Percentiles rank a stretch among this genome's conserved stretches.
Conservation (phyloP, 2,329 filamentous ascomycete species). For the Chrysoporthe puriensis region DNA sequence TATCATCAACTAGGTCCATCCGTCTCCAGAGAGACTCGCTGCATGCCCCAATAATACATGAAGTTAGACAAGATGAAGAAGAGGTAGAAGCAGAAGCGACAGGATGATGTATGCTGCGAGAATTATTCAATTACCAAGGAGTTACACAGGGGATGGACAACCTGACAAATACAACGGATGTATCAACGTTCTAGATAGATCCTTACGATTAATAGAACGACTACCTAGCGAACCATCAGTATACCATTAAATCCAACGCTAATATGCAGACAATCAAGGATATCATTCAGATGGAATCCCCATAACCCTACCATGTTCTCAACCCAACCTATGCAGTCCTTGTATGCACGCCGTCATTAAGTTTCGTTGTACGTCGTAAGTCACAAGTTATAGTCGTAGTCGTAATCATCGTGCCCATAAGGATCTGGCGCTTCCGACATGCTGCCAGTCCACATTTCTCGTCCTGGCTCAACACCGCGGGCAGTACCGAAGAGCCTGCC, state of each 20-base stretch:
- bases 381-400: background rate
- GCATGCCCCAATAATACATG: too few relatives aligned
- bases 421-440: constrained; percentile 12
- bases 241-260: background rate
- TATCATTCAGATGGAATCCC: background rate
- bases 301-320: background rate
- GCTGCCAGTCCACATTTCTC: constrained; percentile 19
- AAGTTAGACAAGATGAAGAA: too few relatives aligned
- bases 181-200: background rate
- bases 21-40: too few relatives aligned
- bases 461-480: background rate
- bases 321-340: background rate
- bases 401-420: background rate
- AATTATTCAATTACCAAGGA: too few relatives aligned
- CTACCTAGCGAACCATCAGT: background rate
- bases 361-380: too few relatives aligned
- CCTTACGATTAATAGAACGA: background rate
- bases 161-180: background rate
- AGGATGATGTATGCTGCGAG: too few relatives aligned
- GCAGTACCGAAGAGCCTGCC: background rate
- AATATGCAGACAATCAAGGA: background rate
- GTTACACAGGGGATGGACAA: too few relatives aligned
- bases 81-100: too few relatives aligned
- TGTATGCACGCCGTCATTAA: background rate
- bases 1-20: too few relatives aligned